Conservation (phyloP, 768 basidiomycete species). For the Suillus occidentalis region DNA sequence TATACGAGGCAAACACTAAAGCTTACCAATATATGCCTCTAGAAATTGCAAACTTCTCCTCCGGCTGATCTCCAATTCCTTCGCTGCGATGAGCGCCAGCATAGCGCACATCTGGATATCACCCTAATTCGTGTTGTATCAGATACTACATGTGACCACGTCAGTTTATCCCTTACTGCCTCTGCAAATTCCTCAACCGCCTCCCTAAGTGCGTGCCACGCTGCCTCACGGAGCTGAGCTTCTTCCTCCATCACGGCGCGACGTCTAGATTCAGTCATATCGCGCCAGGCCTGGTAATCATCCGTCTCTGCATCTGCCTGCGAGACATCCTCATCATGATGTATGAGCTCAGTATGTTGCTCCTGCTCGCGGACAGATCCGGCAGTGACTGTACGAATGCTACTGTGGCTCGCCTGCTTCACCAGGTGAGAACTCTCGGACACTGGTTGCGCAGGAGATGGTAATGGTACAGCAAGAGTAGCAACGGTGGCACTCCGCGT, state of each 20-base stretch:
- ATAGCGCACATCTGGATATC: slow-evolving; percentile 82
- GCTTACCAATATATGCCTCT: slow-evolving; percentile 73
- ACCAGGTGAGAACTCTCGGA: slow-evolving; percentile 18
- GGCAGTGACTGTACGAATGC: slow-evolving; percentile 70
- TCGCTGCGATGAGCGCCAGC: slow-evolving; percentile 58
- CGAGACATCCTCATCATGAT: slow-evolving; percentile 20
- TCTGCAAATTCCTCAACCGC: slow-evolving; percentile 63
- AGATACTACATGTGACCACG: slow-evolving; percentile 2
- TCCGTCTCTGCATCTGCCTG: slow-evolving; percentile 29
- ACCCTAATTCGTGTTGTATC: slow-evolving; percentile 45
- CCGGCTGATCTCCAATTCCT: slow-evolving; percentile 53
- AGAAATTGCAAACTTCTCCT: slow-evolving; percentile 52
- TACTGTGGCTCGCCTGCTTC: slow-evolving; percentile 61
- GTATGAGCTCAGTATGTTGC: slow-evolving; percentile 19
- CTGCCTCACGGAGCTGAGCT: slow-evolving; percentile 47
- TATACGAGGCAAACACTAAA: background rate
- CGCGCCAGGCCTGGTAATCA: slow-evolving; percentile 23
- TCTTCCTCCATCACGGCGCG: slow-evolving; percentile 47
- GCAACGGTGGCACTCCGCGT: slow-evolving; percentile 72
- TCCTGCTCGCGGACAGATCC: slow-evolving; percentile 45
- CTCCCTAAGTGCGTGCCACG: slow-evolving; percentile 55
- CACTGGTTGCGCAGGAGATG: slow-evolving; percentile 6
- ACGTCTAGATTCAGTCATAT: slow-evolving; percentile 23
- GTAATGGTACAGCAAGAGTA: slow-evolving; percentile 47
- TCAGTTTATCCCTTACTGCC: slow-evolving; percentile 40